phyloP scores from a whole-genome alignment of 345 rosid species.

The Noccaea caerulescens region DNA sequence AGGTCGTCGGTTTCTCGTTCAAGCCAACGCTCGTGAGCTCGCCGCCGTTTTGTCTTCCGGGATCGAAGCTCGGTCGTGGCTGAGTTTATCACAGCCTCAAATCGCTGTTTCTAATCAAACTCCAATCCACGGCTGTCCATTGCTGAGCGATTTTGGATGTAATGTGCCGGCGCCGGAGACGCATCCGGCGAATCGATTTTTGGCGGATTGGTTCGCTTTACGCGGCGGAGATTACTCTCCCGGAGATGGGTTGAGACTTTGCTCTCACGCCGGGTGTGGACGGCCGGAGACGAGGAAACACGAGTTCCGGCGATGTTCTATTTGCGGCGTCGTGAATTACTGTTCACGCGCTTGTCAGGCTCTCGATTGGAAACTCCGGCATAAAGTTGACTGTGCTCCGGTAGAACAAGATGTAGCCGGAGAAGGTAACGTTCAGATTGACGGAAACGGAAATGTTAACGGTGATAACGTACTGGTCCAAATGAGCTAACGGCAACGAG shows the following conservation, averaged over 20 bases:
- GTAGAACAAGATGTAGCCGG: constrained; percentile 66
- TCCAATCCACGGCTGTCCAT: constrained; percentile 61
- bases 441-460: constrained; percentile 54
- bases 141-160: constrained; percentile 94
- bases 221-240: constrained; percentile 48
- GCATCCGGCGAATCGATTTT: constrained; percentile 75
- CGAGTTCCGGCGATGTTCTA: constrained; percentile 93
- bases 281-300: constrained; percentile 90
- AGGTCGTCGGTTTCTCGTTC: constrained; percentile 89
- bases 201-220: constrained; percentile 72
- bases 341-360: constrained; percentile 99
- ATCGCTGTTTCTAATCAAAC: constrained; percentile 37
- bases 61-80: constrained; percentile 52
- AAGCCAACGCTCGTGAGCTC: constrained; percentile 93
- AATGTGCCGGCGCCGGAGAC: constrained; percentile 93
- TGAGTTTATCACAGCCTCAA: constrained; percentile 54
- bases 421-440: constrained; percentile 49
- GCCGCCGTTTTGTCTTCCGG: constrained; percentile 67
- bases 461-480: constrained; percentile 38
- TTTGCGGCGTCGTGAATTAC: constrained; percentile 89
- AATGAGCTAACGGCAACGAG: constrained; percentile 44
- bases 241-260: constrained; percentile 66
- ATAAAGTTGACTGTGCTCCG: constrained; percentile 77
- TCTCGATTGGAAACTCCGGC: constrained; percentile 92
- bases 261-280: constrained; percentile 88